phyloP scores from a whole-genome alignment of 805 yeast genomes.

The Grigorovia yakushimaensis region DNA sequence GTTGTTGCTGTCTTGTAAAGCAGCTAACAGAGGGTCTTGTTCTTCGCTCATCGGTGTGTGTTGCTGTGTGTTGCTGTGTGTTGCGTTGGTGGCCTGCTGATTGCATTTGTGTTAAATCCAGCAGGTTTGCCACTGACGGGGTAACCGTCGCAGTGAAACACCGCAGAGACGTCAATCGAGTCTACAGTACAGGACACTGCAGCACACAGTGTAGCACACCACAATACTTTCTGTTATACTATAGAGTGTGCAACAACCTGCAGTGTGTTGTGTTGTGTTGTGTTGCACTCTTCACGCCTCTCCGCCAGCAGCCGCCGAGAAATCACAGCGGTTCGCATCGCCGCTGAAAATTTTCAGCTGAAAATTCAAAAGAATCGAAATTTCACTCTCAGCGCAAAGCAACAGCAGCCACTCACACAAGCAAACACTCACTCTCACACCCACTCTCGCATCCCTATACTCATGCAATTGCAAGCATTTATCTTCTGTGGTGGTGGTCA shows the following conservation, averaged over 20 bases:
- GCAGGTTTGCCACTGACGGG: neutral
- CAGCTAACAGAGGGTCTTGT: slow-evolving; percentile 68
- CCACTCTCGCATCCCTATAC: too few relatives aligned
- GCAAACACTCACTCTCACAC: too few relatives aligned
- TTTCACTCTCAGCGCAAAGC: too few relatives aligned
- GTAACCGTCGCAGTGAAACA: neutral
- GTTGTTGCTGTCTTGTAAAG: slow-evolving; percentile 29
- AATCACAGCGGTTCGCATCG: neutral
- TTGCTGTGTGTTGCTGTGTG: neutral
- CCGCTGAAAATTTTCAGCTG: neutral
- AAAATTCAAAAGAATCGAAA: too few relatives aligned
- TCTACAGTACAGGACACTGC: neutral
- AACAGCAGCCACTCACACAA: too few relatives aligned
- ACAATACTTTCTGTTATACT: too few relatives aligned
- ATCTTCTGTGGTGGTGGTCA: slow-evolving; percentile 83
- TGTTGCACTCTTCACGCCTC: too few relatives aligned
- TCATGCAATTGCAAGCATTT: slow-evolving; percentile 60
- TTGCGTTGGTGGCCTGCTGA: too few relatives aligned
- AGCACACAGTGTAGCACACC: neutral
- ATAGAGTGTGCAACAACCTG: too few relatives aligned
- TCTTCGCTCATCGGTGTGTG: slow-evolving; percentile 42
- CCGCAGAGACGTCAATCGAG: too few relatives aligned
- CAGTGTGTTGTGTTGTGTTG: too few relatives aligned
- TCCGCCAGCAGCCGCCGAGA: neutral
- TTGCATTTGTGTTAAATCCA: neutral